Evolutionary conservation across 441 rosid genomes (phyloP), one percentile per base, ranked within the genome.

Genomic region (Populus trichocarpa): DNA sequence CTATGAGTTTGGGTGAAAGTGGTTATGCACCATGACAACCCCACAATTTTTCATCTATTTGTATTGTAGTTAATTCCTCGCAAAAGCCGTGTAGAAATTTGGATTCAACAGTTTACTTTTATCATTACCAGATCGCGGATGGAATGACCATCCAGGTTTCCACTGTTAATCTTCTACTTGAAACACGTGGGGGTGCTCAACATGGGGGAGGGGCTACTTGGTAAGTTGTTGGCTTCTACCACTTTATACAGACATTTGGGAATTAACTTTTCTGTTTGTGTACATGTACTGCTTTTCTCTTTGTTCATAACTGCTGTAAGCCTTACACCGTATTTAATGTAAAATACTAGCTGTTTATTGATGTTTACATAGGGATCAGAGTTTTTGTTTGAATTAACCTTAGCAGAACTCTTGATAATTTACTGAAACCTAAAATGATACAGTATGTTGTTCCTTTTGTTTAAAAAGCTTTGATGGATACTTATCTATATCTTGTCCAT

Each of bases 151-250:
- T 96, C 82, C 92, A 90, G 84, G 91, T 96, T 79, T 80, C 78
- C 76, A 94, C 92, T 71, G 96, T 94, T 86, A 96, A 93, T 86
- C 95, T 96, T 87, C 89, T 96, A 22, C 96, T 96, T 73, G 99
- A 93, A 88, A 94, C 98, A 64, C 88, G 90, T 32, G 97, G 99
- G 50, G 87, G 93, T 81, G 81, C 90, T 76, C 85, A 84, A 70
- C 76, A 84, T 28, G 84, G 84, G 79, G 98, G 30, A 81, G 96
- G 92, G 57, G 95, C 97, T 79, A 89, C 98, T 74, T 96, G 99
- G 99, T 96, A 83, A 83, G 88, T 77, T 85, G 2, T 75, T 65
- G 70, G 40, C 67, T 78, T 57, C 40, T 25, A 42, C 71, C n/a
- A 11, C 65, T 40, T 30, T 40, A 20, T 63, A 23, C 66, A 72